These are phyloP conservation scores for Allantophomopsis lycopodina DNA, from an alignment of 2,329 filamentous ascomycete species.

Conservation along the genomic window DNA sequence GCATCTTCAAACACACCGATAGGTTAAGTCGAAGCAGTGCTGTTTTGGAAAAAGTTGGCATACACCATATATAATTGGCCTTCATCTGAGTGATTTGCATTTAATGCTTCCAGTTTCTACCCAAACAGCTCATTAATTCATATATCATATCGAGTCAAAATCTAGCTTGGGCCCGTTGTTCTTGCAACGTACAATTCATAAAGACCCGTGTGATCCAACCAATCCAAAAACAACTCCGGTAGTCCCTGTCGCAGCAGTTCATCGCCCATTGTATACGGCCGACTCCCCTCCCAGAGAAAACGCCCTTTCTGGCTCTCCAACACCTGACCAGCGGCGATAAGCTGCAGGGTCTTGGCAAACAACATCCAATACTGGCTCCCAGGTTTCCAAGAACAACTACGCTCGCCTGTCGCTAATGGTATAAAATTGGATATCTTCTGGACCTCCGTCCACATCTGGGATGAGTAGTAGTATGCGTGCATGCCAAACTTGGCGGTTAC, in stretches of 20 bases:
- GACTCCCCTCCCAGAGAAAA: constrained; percentile 1
- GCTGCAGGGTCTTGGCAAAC: constrained; percentile 1
- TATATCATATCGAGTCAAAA: too few relatives aligned
- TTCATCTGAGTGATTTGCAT: too few relatives aligned
- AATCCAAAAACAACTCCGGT: constrained; percentile 3
- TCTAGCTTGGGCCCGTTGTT: too few relatives aligned
- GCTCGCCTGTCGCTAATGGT: neutral
- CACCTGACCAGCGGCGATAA: neutral
- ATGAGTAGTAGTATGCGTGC: neutral
- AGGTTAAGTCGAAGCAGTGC: too few relatives aligned
- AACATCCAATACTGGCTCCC: constrained; percentile 1
- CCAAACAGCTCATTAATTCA: too few relatives aligned
- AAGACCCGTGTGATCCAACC: constrained; percentile 3
- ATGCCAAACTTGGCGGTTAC: neutral
- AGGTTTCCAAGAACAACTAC: constrained; percentile 2
- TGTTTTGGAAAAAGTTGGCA: too few relatives aligned
- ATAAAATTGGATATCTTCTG: constrained; percentile 1
- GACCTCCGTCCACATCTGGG: neutral
- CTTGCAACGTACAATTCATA: neutral
- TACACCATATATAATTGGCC: too few relatives aligned
- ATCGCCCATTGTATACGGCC: constrained; percentile 3
- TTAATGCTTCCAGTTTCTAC: too few relatives aligned
- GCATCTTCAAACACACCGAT: too few relatives aligned
- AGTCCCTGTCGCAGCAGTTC: constrained; percentile 4
- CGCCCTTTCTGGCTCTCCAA: constrained; percentile 1